These are phyloP conservation scores for Magnolia officinalis DNA, from an alignment of 164 flowering plant species.

Conservation along the genomic window DNA sequence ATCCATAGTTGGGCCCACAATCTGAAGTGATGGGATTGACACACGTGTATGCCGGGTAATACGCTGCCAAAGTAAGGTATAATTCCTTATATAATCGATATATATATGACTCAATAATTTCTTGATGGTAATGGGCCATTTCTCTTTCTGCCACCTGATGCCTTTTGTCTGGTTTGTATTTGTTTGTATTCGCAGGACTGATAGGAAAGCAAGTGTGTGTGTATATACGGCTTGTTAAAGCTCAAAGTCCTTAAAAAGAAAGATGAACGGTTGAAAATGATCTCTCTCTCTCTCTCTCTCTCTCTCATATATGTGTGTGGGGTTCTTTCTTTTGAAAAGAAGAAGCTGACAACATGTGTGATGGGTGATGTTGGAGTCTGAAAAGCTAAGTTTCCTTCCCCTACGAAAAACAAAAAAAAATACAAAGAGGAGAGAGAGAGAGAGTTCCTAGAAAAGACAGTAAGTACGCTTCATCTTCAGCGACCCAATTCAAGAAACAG, in stretches of 20 bases:
- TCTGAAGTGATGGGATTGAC: too few relatives aligned
- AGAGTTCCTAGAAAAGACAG: too few relatives aligned
- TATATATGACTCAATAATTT: too few relatives aligned
- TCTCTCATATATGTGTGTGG: not conserved
- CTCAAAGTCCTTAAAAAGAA: not conserved
- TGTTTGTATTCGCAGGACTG: conserved; percentile 22
- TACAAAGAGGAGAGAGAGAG: not conserved
- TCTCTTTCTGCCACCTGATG: conserved; percentile 18
- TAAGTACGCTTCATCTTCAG: too few relatives aligned
- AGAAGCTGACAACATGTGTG: conserved; percentile 28
- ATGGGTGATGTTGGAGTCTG: conserved; percentile 22
- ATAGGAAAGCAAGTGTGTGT: conserved; percentile 4
- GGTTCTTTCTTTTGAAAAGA: conserved; percentile 10
- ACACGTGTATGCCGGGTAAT: too few relatives aligned
- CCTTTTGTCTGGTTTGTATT: conserved; percentile 30
- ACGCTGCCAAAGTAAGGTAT: too few relatives aligned
- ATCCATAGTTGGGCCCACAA: too few relatives aligned
- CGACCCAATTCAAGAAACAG: too few relatives aligned
- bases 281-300: not conserved
- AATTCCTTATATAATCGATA: too few relatives aligned
- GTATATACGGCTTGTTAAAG: not conserved
- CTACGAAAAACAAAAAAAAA: conserved; percentile 11
- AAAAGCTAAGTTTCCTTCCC: conserved; percentile 24
- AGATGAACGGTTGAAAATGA: not conserved
- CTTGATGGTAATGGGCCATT: too few relatives aligned